Conservation (phyloP, 139 green algal genomes). For the Ulvella scutata region DNA sequence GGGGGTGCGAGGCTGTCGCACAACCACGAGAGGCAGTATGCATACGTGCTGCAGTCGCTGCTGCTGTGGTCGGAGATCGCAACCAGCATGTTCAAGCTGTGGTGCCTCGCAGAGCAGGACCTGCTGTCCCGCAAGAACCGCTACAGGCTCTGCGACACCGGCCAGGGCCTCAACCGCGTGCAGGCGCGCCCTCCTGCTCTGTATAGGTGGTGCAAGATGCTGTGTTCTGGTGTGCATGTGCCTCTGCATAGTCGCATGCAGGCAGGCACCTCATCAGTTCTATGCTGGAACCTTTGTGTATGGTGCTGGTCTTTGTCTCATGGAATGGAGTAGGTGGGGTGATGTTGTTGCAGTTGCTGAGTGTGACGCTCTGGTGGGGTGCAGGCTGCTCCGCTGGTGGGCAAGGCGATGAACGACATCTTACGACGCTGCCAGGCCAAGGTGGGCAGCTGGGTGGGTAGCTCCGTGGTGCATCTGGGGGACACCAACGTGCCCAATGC, state of each 20-base stretch:
- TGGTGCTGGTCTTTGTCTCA: too few relatives aligned
- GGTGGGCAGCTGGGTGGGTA: conserved; percentile 82
- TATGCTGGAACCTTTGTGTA: too few relatives aligned
- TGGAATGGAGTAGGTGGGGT: too few relatives aligned
- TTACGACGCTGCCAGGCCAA: conserved; percentile 53
- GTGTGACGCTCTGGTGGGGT: too few relatives aligned
- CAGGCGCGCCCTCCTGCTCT: conserved; percentile 44
- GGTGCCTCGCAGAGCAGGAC: conserved; percentile 73
- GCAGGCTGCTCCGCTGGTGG: conserved; percentile 11
- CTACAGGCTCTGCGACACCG: conserved; percentile 83
- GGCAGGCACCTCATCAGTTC: too few relatives aligned
- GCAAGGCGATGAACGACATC: conserved; percentile 52
- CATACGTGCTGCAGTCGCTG: conserved; percentile 79
- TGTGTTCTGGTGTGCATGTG: too few relatives aligned
- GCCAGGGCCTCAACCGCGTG: conserved; percentile 87
- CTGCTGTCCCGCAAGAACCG: conserved; percentile 56
- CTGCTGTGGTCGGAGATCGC: conserved; percentile 81
- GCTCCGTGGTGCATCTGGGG: conserved; percentile 79
- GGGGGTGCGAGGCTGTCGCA: conserved; percentile 71
- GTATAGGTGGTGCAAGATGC: too few relatives aligned
- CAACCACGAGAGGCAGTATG: conserved; percentile 77
- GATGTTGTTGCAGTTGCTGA: too few relatives aligned
- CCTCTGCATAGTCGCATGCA: too few relatives aligned
- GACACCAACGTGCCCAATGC: conserved; percentile 93
- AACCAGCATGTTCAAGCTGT: conserved; percentile 81